phyloP scores from a whole-genome alignment of 192 early-diverging fungal genomes.

The Geosiphon pyriformis region DNA sequence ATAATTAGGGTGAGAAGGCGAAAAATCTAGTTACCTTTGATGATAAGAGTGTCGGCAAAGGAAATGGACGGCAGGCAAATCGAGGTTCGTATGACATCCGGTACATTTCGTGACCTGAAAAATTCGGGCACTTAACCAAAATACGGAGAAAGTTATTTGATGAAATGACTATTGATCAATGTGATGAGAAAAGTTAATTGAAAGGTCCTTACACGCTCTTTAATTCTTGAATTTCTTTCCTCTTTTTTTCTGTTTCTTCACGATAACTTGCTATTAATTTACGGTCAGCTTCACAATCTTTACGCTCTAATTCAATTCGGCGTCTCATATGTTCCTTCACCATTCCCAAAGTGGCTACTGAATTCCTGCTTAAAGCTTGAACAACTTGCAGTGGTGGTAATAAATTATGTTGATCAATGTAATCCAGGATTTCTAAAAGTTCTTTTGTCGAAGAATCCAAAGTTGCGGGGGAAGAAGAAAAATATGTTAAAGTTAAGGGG shows the following conservation, averaged over 20 bases:
- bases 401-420: constrained; percentile 81
- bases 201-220: constrained; percentile 50
- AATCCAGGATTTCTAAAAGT: constrained; percentile 63
- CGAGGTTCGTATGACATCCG: constrained; percentile 64
- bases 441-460: constrained; percentile 50
- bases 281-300: constrained; percentile 60
- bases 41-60: constrained; percentile 95
- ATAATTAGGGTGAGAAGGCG: too few species aligned
- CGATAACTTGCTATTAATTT: constrained; percentile 69
- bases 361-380: constrained; percentile 73
- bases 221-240: constrained; percentile 78
- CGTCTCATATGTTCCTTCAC: constrained; percentile 78
- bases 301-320: constrained; percentile 66
- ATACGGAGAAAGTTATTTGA: constrained; percentile 4
- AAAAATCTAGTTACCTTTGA: constrained; percentile 70
- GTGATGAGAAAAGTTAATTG: too few species aligned
- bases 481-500: constrained; percentile 62
- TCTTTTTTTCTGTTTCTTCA: constrained; percentile 72
- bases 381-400: constrained; percentile 88
- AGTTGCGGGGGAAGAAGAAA: constrained; percentile 65
- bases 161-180: neutral
- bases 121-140: constrained; percentile 41
- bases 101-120: constrained; percentile 79
- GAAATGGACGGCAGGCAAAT: constrained; percentile 90
- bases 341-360: constrained; percentile 82